These are phyloP conservation scores for Oryza meridionalis DNA, from an alignment of 176 grass and related monocot species.

Conservation along the genomic window DNA sequence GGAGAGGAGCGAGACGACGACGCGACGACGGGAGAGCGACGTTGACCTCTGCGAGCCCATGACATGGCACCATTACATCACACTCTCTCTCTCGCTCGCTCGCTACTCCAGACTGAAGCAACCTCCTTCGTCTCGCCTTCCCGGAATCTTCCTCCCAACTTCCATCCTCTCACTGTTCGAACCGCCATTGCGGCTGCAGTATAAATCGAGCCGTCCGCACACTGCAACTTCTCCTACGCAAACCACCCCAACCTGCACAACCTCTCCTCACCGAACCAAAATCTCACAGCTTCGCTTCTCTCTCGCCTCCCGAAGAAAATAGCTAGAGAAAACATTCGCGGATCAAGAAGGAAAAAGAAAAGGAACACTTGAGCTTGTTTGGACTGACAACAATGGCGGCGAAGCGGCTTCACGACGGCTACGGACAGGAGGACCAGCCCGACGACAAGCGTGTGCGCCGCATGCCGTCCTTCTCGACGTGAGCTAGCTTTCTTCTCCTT, in stretches of 20 bases:
- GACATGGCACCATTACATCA: conserved; percentile 8
- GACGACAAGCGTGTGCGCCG: conserved; percentile 64
- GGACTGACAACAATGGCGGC: conserved; percentile 52
- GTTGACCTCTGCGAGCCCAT: conserved; percentile 9
- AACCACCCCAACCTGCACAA: background rate
- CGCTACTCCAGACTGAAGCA: conserved; percentile 10
- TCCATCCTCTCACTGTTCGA: conserved; percentile 7
- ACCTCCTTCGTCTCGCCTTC: conserved; percentile 45
- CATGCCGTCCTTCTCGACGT: conserved; percentile 76
- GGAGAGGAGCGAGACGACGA: background rate
- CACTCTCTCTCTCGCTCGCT: background rate
- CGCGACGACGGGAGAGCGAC: background rate
- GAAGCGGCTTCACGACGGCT: conserved; percentile 57
- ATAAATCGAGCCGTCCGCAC: rapidly evolving
- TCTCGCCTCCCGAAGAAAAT: conserved; percentile 15
- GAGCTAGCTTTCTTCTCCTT: conserved; percentile 35
- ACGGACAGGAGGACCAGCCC: conserved; percentile 61
- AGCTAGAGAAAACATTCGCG: background rate
- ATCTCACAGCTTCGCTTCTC: background rate
- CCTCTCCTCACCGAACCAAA: background rate
- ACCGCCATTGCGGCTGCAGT: conserved; percentile 31
- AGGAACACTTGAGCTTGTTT: background rate
- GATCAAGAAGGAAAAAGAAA: background rate
- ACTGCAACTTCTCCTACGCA: background rate
- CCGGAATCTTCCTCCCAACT: conserved; percentile 41